A percentile compares a stretch with the other conserved stretches of the same genome.
phyloP scores from a whole-genome alignment of 176 grass and related monocot species.

The bread wheat (Triticum aestivum) region DNA sequence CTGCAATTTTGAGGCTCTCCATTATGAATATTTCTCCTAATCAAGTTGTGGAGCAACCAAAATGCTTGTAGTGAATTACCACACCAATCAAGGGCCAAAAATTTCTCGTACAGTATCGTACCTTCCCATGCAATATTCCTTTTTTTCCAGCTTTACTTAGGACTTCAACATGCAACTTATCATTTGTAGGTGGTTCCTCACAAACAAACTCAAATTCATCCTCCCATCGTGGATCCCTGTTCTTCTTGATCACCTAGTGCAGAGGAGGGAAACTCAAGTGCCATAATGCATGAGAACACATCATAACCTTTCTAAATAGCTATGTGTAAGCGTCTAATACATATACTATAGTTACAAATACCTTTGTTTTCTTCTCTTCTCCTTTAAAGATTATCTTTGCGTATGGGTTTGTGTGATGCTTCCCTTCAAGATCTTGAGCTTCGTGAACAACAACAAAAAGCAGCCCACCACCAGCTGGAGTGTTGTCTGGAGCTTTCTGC shows the following conservation, averaged over 20 bases:
- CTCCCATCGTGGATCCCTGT: conserved; percentile 90
- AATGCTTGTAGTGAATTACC: not conserved
- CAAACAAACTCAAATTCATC: conserved; percentile 86
- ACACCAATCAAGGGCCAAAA: not conserved
- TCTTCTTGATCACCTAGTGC: conserved; percentile 81
- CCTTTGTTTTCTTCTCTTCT: conserved; percentile 92
- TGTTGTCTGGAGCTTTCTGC: conserved; percentile 62
- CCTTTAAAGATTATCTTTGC: conserved; percentile 76
- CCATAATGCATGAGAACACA: not conserved
- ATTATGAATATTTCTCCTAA: not conserved
- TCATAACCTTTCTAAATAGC: not conserved
- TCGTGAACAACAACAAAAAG: conserved; percentile 80
- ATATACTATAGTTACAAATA: conserved; percentile 24
- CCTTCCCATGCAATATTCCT: conserved; percentile 84
- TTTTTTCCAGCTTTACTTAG: conserved; percentile 70
- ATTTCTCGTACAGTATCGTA: conserved; percentile 27
- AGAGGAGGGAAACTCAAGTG: not conserved
- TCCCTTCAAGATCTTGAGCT: conserved; percentile 90
- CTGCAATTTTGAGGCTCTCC: not conserved
- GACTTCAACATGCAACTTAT: conserved; percentile 87
- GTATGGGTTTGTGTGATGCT: conserved; percentile 92
- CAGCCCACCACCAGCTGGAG: conserved; percentile 76
- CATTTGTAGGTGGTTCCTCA: conserved; percentile 72
- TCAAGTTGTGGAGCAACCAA: not conserved
- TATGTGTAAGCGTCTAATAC: not conserved